Base-by-base conservation (phyloP, 1,284 basidiomycete species). In the Leccinum ponderosum region DNA sequence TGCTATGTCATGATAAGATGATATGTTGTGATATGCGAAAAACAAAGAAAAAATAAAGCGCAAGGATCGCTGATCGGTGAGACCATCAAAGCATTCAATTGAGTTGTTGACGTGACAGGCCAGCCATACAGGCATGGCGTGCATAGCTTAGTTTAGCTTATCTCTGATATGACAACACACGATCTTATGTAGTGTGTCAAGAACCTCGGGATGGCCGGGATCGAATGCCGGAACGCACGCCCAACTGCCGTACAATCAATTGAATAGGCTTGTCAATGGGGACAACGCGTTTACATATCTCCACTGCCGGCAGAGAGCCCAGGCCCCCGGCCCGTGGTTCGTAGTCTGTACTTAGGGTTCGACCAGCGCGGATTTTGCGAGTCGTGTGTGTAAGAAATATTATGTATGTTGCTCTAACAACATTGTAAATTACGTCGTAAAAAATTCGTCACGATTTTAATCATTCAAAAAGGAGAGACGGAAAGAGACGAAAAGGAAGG, bases 141-240 rank as follows among this genome's bases (percentile, higher is more conserved):
- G 17, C 17, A 44, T 20, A 44, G 42, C 42, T n/a, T 75, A 74
- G 61, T 73, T 75, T 20, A 44, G 42, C 42, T n/a, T 75, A 74
- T 62, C 73, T 72, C 62, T 75, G 58, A 44, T 44, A 11, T 20
- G 11, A 44, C 39, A 17, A 42, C 9, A 42, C n/a, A 42, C n/a
- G 39, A 42, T 42, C n/a, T 42, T 42, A 44, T 44, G 42, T 20
- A 20, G 42, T 20, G 42, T 20, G 42, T 20, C 42, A 17, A 47
- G 42, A 47, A 47, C 11, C 11, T 20, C 42, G 42, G 42, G 42
- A 47, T 47, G 17, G 17, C 17, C 42, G 42, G 42, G 17, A 47
- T 47, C 17, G 42, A 47, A 20, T 3, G 11, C 42, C 42, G 42
- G 42, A 47, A 47, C 17, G 42, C 17, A 47, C 42, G 17, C 17